These are phyloP conservation scores for Botrytis squamosa DNA, from an alignment of 2,329 filamentous ascomycete species.

Conservation along the genomic window DNA sequence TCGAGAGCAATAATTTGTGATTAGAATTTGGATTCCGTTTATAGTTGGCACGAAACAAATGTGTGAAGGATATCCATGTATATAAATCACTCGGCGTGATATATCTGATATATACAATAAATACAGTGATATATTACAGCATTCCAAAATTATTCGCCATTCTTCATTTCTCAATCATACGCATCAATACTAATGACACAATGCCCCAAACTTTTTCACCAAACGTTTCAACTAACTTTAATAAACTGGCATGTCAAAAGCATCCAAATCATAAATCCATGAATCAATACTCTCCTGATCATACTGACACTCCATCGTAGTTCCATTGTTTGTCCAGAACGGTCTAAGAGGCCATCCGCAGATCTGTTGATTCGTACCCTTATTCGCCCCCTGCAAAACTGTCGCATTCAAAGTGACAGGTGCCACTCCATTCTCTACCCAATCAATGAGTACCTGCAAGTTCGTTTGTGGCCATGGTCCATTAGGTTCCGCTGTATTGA, in stretches of 20 bases:
- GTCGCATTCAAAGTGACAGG: conserved; percentile 43
- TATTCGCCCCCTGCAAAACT: conserved; percentile 36
- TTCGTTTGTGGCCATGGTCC: conserved; percentile 50
- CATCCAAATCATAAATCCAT: conserved; percentile 36
- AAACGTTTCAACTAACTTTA: neutral
- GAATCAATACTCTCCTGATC: conserved; percentile 35
- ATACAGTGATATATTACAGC: neutral
- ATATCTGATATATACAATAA: neutral
- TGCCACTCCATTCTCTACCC: conserved; percentile 55
- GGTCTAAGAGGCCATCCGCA: conserved; percentile 44
- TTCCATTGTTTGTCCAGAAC: conserved; percentile 34
- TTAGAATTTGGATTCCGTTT: no score
- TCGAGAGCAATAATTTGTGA: no score
- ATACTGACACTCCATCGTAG: conserved; percentile 35
- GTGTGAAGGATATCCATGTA: neutral
- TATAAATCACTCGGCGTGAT: neutral
- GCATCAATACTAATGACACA: no score
- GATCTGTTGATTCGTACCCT: conserved; percentile 41
- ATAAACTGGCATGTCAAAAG: conserved; percentile 27
- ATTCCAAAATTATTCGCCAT: neutral
- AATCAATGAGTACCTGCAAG: conserved; percentile 70
- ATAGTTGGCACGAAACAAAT: neutral
- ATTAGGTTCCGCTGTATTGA: conserved; percentile 45
- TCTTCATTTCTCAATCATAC: neutral
- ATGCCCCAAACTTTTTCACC: neutral